phyloP scores from a whole-genome alignment of 768 basidiomycete species.

The Dioszegia aurantiaca region DNA sequence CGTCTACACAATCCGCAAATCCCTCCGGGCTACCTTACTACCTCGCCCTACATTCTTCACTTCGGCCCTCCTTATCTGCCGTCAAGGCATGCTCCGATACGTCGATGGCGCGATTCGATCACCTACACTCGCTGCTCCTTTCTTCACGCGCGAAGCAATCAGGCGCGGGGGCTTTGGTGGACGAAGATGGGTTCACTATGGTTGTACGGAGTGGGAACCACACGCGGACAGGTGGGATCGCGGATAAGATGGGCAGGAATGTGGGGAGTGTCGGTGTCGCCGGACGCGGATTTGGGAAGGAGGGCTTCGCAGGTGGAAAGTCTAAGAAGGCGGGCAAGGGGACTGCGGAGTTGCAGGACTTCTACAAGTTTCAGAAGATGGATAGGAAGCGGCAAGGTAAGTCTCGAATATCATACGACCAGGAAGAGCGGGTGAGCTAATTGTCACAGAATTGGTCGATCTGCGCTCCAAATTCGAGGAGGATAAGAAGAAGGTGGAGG shows the following conservation, averaged over 20 bases:
- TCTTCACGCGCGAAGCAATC: conserved; percentile 32
- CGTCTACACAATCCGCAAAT: conserved; percentile 3
- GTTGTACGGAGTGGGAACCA: conserved; percentile 90
- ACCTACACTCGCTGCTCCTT: conserved; percentile 57
- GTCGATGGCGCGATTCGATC: conserved; percentile 72
- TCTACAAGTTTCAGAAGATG: conserved; percentile 87
- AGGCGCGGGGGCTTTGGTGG: conserved; percentile 80
- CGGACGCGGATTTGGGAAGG: conserved; percentile 60
- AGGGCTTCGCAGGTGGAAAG: conserved; percentile 37
- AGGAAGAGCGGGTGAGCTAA: neutral
- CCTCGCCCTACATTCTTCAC: conserved; percentile 60
- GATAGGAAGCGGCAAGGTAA: conserved; percentile 82
- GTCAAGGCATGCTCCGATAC: conserved; percentile 78
- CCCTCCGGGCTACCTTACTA: conserved; percentile 71
- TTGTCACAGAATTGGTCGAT: conserved; percentile 58
- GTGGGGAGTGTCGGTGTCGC: conserved; percentile 72
- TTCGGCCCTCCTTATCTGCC: conserved; percentile 71
- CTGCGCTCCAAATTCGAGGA: conserved; percentile 77
- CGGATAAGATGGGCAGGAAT: conserved; percentile 57
- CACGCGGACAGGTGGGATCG: conserved; percentile 81
- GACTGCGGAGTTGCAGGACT: conserved; percentile 55
- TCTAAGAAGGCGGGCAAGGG: conserved; percentile 63
- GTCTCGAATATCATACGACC: conserved; percentile 29
- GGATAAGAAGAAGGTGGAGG: conserved; percentile 80
- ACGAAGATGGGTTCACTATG: conserved; percentile 91